A percentile compares a stretch with the other conserved stretches of the same genome.
Conservation (phyloP, 148 eudicot genomes). For the Suaeda aralocaspica region DNA sequence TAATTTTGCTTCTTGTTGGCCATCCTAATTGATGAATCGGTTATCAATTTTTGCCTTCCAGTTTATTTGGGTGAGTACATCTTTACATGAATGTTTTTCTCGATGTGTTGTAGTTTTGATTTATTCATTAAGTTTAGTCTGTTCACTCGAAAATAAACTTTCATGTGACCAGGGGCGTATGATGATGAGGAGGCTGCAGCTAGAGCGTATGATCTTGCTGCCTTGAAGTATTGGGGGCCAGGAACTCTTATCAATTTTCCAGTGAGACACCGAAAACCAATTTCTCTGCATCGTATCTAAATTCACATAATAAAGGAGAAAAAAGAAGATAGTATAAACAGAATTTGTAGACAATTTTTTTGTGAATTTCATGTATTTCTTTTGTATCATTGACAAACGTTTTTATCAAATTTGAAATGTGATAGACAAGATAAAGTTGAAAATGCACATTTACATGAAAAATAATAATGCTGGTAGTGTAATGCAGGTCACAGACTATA, state of each 20-base stretch:
- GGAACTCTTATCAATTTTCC: constrained; percentile 98
- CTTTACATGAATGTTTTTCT: neutral
- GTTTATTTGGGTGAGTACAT: constrained; percentile 86
- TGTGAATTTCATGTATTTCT: neutral
- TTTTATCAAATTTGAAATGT: neutral
- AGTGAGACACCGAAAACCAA: constrained; percentile 43
- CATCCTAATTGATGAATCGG: constrained; percentile 21
- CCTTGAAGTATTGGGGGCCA: constrained; percentile 98
- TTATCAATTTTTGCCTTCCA: constrained; percentile 32
- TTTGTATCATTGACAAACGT: neutral
- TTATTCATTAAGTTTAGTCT: neutral
- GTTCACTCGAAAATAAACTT: neutral
- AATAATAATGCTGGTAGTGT: constrained; percentile 33
- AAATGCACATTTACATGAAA: constrained; percentile 9
- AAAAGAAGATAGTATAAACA: no score
- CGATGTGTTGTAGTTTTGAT: neutral
- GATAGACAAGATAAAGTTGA: neutral
- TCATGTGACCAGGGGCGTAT: constrained; percentile 66
- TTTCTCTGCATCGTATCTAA: neutral
- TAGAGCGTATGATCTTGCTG: constrained; percentile 99
- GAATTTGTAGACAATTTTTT: neutral
- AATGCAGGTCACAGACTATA: constrained; percentile 84
- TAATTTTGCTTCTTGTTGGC: constrained; percentile 10
- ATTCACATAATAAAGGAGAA: neutral
- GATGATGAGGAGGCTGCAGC: constrained; percentile 99